Base-by-base conservation (phyloP, 2,329 filamentous ascomycete genomes). In the Aspergillus quadricinctus region DNA sequence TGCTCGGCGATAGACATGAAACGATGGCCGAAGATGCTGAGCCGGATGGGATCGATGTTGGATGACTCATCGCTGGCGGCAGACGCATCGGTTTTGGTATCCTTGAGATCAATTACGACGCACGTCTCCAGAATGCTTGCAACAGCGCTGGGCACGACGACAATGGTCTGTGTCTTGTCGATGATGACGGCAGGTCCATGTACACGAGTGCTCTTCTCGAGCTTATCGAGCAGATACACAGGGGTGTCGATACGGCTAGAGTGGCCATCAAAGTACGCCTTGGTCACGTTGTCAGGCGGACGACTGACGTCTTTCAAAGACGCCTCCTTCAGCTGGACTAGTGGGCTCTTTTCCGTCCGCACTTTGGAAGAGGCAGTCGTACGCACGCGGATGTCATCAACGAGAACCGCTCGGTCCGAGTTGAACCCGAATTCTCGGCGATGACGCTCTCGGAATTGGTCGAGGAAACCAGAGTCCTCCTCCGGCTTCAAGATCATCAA, bases 391-490 rank as follows among this genome's bases (percentile, higher is more conserved):
- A 97, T 89, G 69, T 96, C 92, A 58, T 96, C 92, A 2, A 97
- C 83, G 37, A 96, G 89, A 49, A 96, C 88, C 54, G 95, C 88
- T 51, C 92, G 82, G 53, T 95, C 90, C 14, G 85, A 85, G 0
- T 90, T 94, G 69, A 97, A 97, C 0, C 91, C 91, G 69, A 97
- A 97, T 67, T 97, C 92, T 66, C 93, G 89, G 50, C 90, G 87
- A 70, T 97, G 93, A 62, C 95, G 89, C 64, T 86, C 85, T 40
- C 93, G 80, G 69, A 97, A 97, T 0, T 90, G 90, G 60, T 87
- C 83, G 1, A 87, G 88, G 72, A 93, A 97, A 2, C 88, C 88
- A 84, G 88, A 92, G 83, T 88, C 93, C 53, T 87, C 83, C 3
- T 85, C 86, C 79, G 4, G 89, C 88, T 73, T 71, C 4, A 77